Percentiles rank a stretch among this genome's conserved stretches.
phyloP scores from a whole-genome alignment of 2,329 filamentous ascomycete genomes.

The Clarireedia sp. region DNA sequence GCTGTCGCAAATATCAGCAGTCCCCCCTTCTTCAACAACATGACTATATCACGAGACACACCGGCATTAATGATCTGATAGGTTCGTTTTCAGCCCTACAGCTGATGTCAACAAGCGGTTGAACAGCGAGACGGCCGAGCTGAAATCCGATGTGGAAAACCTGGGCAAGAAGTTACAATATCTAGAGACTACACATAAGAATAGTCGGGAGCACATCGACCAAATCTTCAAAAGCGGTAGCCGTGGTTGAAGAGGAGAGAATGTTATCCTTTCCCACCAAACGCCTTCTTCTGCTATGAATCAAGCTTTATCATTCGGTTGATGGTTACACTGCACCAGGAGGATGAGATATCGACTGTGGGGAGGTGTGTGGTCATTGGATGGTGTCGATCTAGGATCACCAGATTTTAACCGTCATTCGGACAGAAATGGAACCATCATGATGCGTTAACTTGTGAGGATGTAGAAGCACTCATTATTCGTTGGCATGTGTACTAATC shows the following conservation, averaged over 20 bases:
- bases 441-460: neutral
- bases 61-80: slow-evolving; percentile 32
- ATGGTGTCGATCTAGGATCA: neutral
- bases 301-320: neutral
- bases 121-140: slow-evolving; percentile 61
- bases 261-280: neutral
- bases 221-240: slow-evolving; percentile 62
- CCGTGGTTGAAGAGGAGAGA: slow-evolving; percentile 19
- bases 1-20: neutral
- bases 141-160: slow-evolving; percentile 71
- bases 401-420: neutral
- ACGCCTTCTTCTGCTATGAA: neutral
- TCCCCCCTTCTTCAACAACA: neutral
- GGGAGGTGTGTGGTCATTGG: neutral
- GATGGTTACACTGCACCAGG: neutral
- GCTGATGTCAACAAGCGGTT: slow-evolving; percentile 68
- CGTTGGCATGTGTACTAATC: neutral
- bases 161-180: slow-evolving; percentile 87
- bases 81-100: slow-evolving; percentile 80
- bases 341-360: neutral
- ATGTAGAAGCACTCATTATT: neutral
- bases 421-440: neutral
- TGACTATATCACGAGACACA: slow-evolving; percentile 2
- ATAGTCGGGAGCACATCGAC: slow-evolving; percentile 84
- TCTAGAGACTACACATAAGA: slow-evolving; percentile 90